Conservation (phyloP, 176 grass and related monocot genomes). For the Paspalum notatum region DNA sequence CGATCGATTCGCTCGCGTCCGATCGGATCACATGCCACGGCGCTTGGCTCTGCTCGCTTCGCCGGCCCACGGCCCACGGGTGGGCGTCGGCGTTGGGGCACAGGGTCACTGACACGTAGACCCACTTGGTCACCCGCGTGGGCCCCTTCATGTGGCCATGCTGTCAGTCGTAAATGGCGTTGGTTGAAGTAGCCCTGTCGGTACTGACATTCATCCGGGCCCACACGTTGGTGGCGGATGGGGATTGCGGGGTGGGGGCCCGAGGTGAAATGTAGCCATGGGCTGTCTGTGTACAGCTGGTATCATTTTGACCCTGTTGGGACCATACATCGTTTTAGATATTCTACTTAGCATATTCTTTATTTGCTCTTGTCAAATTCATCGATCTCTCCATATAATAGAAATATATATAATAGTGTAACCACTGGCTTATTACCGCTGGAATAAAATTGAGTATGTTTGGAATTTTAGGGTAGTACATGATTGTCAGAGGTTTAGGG, state of each 20-base stretch:
- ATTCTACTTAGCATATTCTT: constrained; percentile 35
- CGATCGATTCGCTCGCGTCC: constrained; percentile 30
- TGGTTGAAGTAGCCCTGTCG: constrained; percentile 21
- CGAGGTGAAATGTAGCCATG: constrained; percentile 7
- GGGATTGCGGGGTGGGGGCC: constrained; percentile 1
- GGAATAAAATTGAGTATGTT: constrained; percentile 10
- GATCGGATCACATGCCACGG: constrained; percentile 26
- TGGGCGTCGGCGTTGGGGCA: constrained; percentile 31
- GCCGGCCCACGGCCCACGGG: background rate
- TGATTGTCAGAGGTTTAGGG: background rate
- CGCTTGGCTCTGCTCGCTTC: constrained; percentile 37
- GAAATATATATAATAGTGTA: background rate
- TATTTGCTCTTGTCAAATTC: constrained; percentile 23
- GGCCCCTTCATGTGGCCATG: background rate
- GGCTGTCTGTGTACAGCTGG: constrained; percentile 58
- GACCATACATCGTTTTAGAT: constrained; percentile 24
- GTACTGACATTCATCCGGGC: constrained; percentile 24
- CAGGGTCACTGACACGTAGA: constrained; percentile 33
- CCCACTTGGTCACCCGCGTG: background rate
- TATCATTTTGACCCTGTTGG: constrained; percentile 22
- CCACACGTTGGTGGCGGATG: constrained; percentile 37
- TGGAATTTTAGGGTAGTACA: background rate
- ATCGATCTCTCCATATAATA: background rate
- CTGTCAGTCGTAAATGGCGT: constrained; percentile 26
- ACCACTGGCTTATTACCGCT: background rate